Base-by-base conservation (phyloP, 306 rosid genomes). In the Trifolium repens region DNA sequence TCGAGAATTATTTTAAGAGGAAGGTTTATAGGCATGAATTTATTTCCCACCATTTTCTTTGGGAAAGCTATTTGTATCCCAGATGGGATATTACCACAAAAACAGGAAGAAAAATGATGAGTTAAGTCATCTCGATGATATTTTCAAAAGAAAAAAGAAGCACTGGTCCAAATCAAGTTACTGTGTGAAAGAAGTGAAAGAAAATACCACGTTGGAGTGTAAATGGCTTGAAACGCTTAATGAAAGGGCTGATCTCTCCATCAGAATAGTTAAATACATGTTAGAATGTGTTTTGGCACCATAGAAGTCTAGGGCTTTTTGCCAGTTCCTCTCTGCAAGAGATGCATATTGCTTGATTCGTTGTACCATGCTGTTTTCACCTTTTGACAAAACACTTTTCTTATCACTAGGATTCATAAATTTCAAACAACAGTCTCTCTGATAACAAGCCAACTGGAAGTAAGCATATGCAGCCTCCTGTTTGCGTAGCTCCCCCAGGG, bases 391-490 rank as follows among this genome's bases (percentile, higher is more conserved):
- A 71, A 35, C 70, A 65, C 76, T 84, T 75, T 85, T 89, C 87
- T 89, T 85, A 73, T 80, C 78, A 58, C 84, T 85, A 0, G 90
- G 77, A 86, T 85, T 90, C 89, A 90, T 73, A 79, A 91, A 94
- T 88, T 85, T 91, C 84, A 88, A 78, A 82, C 96, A 94, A 80
- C 91, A 86, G 77, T 94, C 93, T 81, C 91, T 90, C 80, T 94
- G 97, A 86, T 90, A 85, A 80, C 91, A 86, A 65, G 93, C 97
- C 64, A 94, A 85, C 85, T 94, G 97, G 83, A 88, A 94, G 87
- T 87, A 88, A 70, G 97, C 89, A 94, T 85, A 94, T 27, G 98
- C 94, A 63, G 94, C 88, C 84, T 94, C 98, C 87, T 94, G 98
- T 72, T 77, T 91, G 81, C 96, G 97, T 27, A 83, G 68, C 80